Base-by-base conservation (phyloP, 345 rosid species). In the Hirschfeldia incana region DNA sequence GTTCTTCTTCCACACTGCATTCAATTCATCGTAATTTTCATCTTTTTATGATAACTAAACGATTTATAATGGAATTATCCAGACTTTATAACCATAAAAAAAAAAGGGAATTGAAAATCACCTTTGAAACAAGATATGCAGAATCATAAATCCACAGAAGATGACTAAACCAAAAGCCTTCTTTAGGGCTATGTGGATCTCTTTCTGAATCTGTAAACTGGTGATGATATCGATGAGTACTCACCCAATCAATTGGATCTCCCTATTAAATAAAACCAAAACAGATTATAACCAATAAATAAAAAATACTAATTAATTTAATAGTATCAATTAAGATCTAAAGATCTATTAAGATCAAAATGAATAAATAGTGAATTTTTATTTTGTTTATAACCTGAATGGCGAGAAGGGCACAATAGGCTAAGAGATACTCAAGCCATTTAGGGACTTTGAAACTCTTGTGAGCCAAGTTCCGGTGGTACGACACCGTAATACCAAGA, bases 131-230 rank as follows among this genome's bases (percentile, higher is more conserved):
- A 13, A 89, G 27, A 78, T 84, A 79, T 21, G 82, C 77, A 55
- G 85, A 77, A 58, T 94, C 97, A 75, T 92, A 92, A n/a, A 94
- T 84, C 97, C 98, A 92, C 27, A 74, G 83, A 76, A 91, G 85
- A 76, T 94, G 98, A 57, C 97, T 92, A 63, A 88, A 90, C 98
- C 97, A 92, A 81, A 94, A 94, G 29, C 98, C 98, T 87, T 89
- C 94, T 65, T 78, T 79, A 69, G 98, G 98, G 79, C 97, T 92
- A 80, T 92, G 98, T 6, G 97, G 98, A 76, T 94, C 98, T 74
- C 88, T 84, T 5, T 92, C 92, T 8, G 97, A 89, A 85, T 93
- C 97, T 59, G 91, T 85, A 67, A 88, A 89, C 67, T 89, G 88
- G 69, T 94, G 98, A 69, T 94, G 97, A 62, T 89, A 88, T 67